phyloP scores from a whole-genome alignment of 176 grass and related monocot genomes.

The Alloteropsis semialata region DNA sequence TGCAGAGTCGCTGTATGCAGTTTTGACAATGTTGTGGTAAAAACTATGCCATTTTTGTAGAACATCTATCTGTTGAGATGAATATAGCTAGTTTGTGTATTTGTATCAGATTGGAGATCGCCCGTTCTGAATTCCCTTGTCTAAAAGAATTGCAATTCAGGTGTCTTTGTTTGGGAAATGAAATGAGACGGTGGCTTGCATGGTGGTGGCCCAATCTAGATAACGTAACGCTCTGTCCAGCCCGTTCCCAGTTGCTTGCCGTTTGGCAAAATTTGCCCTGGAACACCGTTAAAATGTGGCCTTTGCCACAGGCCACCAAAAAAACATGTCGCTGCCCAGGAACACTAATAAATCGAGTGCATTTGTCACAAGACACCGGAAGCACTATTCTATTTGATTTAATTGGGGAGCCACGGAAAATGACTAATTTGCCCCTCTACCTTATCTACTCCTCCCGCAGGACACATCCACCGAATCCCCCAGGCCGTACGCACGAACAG shows the following conservation, averaged over 20 bases:
- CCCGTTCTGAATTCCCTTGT: background rate
- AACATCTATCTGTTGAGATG: conserved; percentile 3
- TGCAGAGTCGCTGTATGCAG: background rate
- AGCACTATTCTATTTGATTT: no score
- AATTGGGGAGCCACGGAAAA: no score
- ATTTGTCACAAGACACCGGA: no score
- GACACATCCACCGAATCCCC: no score
- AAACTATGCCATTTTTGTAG: background rate
- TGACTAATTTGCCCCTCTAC: no score
- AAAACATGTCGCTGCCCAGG: no score
- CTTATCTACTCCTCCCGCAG: no score
- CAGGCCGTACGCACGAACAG: no score
- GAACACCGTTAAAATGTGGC: no score
- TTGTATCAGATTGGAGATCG: background rate
- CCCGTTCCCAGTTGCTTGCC: background rate
- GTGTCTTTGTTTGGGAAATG: background rate
- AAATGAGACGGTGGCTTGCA: background rate
- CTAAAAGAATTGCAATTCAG: background rate
- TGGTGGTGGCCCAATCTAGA: background rate
- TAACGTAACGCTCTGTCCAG: background rate
- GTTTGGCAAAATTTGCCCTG: no score
- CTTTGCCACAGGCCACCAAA: no score
- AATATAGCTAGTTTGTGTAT: background rate
- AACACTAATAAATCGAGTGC: no score
- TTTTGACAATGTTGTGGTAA: conserved; percentile 18